These are phyloP conservation scores for Brachypodium distachyon DNA, from an alignment of 202 grass and related monocot species.

Conservation along the genomic window DNA sequence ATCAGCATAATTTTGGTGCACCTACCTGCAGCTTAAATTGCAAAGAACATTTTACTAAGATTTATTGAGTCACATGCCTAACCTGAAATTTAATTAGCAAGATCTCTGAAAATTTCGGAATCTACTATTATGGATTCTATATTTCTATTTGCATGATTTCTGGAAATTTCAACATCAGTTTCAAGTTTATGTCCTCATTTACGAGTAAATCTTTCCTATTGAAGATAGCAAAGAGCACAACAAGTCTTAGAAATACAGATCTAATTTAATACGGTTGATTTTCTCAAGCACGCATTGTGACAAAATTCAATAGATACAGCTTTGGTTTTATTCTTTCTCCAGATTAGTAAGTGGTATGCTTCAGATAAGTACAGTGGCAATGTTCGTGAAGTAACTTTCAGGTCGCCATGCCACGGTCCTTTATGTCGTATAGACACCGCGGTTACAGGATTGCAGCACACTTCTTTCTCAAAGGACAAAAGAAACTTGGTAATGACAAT, in stretches of 20 bases:
- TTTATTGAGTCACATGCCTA: neutral
- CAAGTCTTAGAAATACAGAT: neutral
- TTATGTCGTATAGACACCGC: constrained; percentile 84
- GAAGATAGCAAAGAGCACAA: neutral
- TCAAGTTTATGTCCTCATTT: constrained; percentile 13
- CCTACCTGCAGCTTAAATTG: constrained; percentile 44
- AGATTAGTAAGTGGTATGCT: constrained; percentile 63
- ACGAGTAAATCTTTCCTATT: neutral
- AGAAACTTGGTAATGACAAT: constrained; percentile 52
- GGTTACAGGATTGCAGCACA: constrained; percentile 76
- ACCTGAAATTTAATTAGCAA: neutral
- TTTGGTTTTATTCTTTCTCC: constrained; percentile 13
- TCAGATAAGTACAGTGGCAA: constrained; percentile 62
- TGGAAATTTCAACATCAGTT: constrained; percentile 11
- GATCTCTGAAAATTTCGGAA: neutral
- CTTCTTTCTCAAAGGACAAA: constrained; percentile 61
- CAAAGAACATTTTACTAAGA: constrained; percentile 9
- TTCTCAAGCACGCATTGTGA: too few species aligned
- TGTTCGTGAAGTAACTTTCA: constrained; percentile 77
- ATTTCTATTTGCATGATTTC: neutral
- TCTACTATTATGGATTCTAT: neutral
- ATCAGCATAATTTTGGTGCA: constrained; percentile 13
- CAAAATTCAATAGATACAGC: neutral
- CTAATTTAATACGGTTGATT: too few species aligned
- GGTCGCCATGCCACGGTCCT: constrained; percentile 80